Base-by-base conservation (phyloP, 169 alveolate species). In the Plasmodium malariae region DNA sequence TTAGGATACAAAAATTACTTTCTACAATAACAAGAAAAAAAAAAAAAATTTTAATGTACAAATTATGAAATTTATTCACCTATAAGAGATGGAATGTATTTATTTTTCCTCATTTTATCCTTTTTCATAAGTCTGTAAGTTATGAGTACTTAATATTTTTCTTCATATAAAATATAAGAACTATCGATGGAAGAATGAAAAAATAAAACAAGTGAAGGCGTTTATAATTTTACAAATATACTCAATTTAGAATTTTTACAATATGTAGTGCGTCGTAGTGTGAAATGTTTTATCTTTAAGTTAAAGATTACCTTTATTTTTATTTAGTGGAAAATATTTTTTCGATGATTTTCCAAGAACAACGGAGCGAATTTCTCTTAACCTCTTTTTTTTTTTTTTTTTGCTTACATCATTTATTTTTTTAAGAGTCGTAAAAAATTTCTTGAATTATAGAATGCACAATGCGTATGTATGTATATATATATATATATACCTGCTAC, bases 311-410 rank as follows among this genome's bases (percentile, higher is more conserved):
- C 63, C 30, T 55, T 68, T 63, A 65, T 37, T 63, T 78, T 78
- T 21, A 51, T 48, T 78, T 78, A 28, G 30, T 78, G 69, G 63
- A 74, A 74, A 74, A 62, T 62, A 78, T 34, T 28, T 36, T 55
- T 78, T 78, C 34, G 71, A 78, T 78, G 74, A 63, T 45, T 78
- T 62, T 78, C 40, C 78, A 34, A 24, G 68, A 14, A 67, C 17
- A 55, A 37, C 76, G 48, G 60, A 60, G 19, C 30, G 74, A 55
- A 51, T 51, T 60, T 24, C 24, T 60, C 40, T 62, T 49, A 32
- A 24, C 12, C 17, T 21, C 69, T 51, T 63, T 30, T 36, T 40
- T 30, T 14, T 30, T 43, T 67, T 32, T 40, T 57, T 74, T 74
- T 74, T 32, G 26, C 11, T 37, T 51, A 32, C 4, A 30, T 21